A percentile compares a stretch with the other conserved stretches of the same genome.
Conservation (phyloP, 306 rosid genomes). For the Hylodesmum podocarpum region DNA sequence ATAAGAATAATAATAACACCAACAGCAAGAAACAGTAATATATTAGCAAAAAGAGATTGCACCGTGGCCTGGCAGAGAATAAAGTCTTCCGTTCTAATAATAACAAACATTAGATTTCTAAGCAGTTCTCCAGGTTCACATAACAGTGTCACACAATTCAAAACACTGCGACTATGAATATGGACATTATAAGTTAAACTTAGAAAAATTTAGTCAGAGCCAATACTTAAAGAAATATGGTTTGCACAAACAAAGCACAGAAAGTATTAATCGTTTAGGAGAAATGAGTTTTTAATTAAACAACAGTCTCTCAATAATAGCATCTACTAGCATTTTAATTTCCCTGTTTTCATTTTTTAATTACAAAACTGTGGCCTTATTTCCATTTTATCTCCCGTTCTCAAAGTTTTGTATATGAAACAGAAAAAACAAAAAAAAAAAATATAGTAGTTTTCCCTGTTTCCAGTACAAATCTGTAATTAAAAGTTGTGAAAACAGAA, state of each 20-base stretch:
- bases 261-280: not conserved
- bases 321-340: no score
- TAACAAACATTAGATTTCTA: not conserved
- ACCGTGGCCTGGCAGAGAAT: not conserved
- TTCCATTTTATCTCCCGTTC: no score
- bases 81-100: not conserved
- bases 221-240: not conserved
- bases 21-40: not conserved
- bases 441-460: no score
- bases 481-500: no score
- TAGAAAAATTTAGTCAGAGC: not conserved
- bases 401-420: no score
- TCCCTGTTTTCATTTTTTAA: no score
- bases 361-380: no score
- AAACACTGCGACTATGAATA: not conserved
- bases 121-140: not conserved
- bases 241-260: constrained; percentile 1
- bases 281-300: constrained; percentile 4
- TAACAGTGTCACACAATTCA: not conserved
- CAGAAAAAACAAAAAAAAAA: no score
- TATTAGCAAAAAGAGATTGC: not conserved
- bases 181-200: not conserved
- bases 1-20: not conserved
- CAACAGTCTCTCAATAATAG: not conserved
- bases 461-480: no score